These are phyloP conservation scores for Rhizopogon sp. DNA, from an alignment of 768 basidiomycete species.

Conservation along the genomic window DNA sequence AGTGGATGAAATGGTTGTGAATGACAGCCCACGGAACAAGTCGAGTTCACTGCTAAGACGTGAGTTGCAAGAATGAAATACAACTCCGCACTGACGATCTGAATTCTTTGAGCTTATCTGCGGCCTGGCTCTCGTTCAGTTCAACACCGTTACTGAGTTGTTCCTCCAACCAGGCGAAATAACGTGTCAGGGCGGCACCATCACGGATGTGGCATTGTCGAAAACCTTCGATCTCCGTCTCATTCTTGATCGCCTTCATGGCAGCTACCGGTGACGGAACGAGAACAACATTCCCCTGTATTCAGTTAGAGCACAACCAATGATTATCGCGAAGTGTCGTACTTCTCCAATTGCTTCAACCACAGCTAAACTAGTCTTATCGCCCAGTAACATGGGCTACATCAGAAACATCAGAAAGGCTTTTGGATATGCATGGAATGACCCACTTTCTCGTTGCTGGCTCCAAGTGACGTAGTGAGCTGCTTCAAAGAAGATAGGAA, in stretches of 20 bases:
- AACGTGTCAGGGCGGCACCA: conserved; percentile 79
- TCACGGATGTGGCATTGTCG: conserved; percentile 85
- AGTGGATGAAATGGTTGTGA: conserved; percentile 87
- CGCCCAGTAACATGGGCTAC: conserved; percentile 74
- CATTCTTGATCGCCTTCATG: conserved; percentile 78
- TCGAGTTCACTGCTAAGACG: conserved; percentile 54
- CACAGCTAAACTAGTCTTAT: conserved; percentile 77
- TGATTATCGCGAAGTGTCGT: conserved; percentile 7
- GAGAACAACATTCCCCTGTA: conserved; percentile 54
- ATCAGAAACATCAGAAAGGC: neutral
- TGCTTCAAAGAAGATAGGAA: conserved; percentile 63
- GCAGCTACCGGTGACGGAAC: conserved; percentile 72
- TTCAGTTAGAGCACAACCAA: conserved; percentile 2
- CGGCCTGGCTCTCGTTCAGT: conserved; percentile 76
- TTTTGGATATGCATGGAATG: conserved; percentile 16
- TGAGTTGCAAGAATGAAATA: neutral
- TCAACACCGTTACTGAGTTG: conserved; percentile 56
- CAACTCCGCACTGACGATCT: conserved; percentile 56
- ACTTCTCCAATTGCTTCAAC: conserved; percentile 76
- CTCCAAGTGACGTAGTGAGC: conserved; percentile 33
- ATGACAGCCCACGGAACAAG: conserved; percentile 83
- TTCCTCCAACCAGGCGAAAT: conserved; percentile 95
- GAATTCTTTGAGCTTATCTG: conserved; percentile 73
- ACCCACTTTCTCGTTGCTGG: conserved; percentile 29
- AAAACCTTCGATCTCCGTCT: conserved; percentile 84